Percentiles rank a stretch among this genome's conserved stretches.
Conservation (phyloP, 164 flowering plant genomes). For the Dillenia suffruticosa region DNA sequence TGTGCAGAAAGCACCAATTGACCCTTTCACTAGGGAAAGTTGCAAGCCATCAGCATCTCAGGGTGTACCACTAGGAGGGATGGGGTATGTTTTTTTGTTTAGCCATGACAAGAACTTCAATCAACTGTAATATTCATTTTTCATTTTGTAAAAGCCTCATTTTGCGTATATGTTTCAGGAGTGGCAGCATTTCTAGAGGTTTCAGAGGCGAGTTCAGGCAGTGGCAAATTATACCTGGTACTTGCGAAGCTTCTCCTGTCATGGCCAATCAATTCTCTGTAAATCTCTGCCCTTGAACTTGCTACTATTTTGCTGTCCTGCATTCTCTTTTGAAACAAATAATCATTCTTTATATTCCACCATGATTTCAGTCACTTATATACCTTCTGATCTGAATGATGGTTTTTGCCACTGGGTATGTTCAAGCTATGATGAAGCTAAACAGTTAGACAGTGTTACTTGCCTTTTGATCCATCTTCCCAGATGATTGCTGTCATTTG, state of each 20-base stretch:
- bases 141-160: background rate
- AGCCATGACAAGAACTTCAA: background rate
- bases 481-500: too few relatives aligned
- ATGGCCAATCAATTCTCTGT: slow-evolving; percentile 99
- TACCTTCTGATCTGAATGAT: too few relatives aligned
- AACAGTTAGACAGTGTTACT: too few relatives aligned
- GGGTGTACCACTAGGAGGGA: slow-evolving; percentile 98
- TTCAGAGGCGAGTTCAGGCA: slow-evolving; percentile 96
- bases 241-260: slow-evolving; percentile 80
- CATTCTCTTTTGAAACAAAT: too few relatives aligned
- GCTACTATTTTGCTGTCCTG: background rate
- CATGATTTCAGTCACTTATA: too few relatives aligned
- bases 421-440: too few relatives aligned
- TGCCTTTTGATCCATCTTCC: slow-evolving; percentile 1
- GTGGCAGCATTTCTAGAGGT: slow-evolving; percentile 99
- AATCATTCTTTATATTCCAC: too few relatives aligned
- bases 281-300: slow-evolving; percentile 26
- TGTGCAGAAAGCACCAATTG: slow-evolving; percentile 93
- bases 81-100: slow-evolving; percentile 69
- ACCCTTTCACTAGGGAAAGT: slow-evolving; percentile 86
- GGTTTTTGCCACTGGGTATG: too few relatives aligned
- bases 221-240: slow-evolving; percentile 90
- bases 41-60: slow-evolving; percentile 97
- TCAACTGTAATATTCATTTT: background rate
- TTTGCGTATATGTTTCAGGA: slow-evolving; percentile 40